Conservation (phyloP, 1,139 yeast genomes). For the Debaryomyces subglobosus region DNA sequence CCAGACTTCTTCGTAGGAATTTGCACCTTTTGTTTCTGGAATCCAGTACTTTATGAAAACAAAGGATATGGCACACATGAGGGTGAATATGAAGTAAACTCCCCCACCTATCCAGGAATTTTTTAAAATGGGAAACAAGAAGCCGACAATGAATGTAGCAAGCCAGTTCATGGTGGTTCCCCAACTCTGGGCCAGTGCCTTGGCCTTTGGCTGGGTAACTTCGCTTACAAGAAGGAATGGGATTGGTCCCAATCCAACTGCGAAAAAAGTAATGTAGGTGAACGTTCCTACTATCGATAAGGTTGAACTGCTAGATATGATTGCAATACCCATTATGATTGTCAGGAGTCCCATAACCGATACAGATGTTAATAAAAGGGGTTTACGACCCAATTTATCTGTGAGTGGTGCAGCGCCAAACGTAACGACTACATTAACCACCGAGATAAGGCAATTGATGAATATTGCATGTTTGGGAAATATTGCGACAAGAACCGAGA, state of each 20-base stretch:
- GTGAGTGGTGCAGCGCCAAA: constrained; percentile 70
- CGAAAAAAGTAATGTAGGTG: constrained; percentile 79
- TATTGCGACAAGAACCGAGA: constrained; percentile 68
- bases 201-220: constrained; percentile 77
- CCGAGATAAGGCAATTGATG: constrained; percentile 74
- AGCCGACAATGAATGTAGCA: constrained; percentile 83
- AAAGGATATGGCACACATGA: constrained; percentile 52
- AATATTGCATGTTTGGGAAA: constrained; percentile 71
- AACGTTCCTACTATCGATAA: constrained; percentile 70
- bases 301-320: constrained; percentile 49
- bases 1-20: constrained; percentile 67
- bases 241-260: constrained; percentile 91
- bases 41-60: constrained; percentile 50
- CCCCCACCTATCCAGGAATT: constrained; percentile 66
- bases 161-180: constrained; percentile 92
- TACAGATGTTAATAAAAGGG: constrained; percentile 66
- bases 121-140: constrained; percentile 74
- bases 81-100: constrained; percentile 75
- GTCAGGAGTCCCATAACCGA: constrained; percentile 71
- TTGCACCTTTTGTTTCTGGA: constrained; percentile 82
- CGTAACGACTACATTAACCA: constrained; percentile 74
- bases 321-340: constrained; percentile 66
- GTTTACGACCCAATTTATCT: constrained; percentile 76
- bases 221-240: constrained; percentile 92
- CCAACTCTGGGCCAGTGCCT: constrained; percentile 87